These are phyloP conservation scores for Chlorella ohadii DNA, from an alignment of 139 green algal species.

Conservation along the genomic window DNA sequence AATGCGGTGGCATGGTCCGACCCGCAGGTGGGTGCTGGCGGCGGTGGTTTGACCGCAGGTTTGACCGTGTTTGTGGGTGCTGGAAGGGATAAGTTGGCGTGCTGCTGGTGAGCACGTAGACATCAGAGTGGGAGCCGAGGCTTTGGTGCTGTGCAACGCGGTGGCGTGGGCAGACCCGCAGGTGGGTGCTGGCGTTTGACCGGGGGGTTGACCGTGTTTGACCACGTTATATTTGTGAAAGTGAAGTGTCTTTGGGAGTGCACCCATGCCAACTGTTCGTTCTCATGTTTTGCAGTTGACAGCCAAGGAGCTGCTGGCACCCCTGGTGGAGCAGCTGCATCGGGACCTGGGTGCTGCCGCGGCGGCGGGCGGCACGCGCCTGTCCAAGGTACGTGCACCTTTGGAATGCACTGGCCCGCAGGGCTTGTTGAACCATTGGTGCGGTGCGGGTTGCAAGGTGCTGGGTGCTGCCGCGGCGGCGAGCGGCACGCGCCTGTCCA, in stretches of 20 bases:
- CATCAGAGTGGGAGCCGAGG: conserved; percentile 47
- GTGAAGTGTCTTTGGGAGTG: no score
- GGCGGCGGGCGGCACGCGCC: neutral
- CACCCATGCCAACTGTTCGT: no score
- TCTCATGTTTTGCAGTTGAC: conserved; percentile 19
- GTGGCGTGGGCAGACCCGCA: conserved; percentile 56
- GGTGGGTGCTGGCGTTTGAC: neutral
- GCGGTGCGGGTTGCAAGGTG: no score
- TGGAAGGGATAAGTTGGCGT: no score
- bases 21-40: conserved; percentile 30
- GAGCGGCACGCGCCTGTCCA: conserved; percentile 19
- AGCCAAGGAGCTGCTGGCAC: conserved; percentile 49
- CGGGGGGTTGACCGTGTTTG: no score
- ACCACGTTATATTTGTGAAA: no score
- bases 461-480: neutral
- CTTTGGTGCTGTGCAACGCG: conserved; percentile 62
- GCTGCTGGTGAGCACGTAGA: conserved; percentile 58
- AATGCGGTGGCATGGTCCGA: conserved; percentile 56
- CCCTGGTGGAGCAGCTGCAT: conserved; percentile 48
- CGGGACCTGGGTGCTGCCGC: neutral
- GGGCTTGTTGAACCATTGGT: no score
- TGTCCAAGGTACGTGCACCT: conserved; percentile 22
- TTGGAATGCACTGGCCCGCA: no score
- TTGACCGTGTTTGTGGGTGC: no score
- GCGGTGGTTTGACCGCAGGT: no score